Conservation (phyloP, 306 rosid species). For the Echinosophora koreensis region DNA sequence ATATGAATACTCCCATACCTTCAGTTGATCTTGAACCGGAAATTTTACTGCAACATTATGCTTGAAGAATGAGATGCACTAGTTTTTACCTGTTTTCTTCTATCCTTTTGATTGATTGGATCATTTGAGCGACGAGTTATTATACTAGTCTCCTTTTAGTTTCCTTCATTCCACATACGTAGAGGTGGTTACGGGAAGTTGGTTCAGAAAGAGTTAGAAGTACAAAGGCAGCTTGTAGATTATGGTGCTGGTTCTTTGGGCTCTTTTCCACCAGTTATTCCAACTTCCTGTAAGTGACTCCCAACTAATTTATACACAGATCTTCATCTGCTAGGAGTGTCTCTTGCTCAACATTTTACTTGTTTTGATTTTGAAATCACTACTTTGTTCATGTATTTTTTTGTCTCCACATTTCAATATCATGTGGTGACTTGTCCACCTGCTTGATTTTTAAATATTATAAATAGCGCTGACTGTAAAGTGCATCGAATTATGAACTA, state of each 20-base stretch:
- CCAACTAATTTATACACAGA: conserved; percentile 21
- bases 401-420: conserved; percentile 1
- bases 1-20: conserved; percentile 6
- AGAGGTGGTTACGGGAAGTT: conserved; percentile 98
- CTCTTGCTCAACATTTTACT: conserved; percentile 16
- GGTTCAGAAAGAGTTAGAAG: conserved; percentile 93
- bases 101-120: background rate
- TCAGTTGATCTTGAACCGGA: conserved; percentile 1
- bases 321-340: conserved; percentile 41
- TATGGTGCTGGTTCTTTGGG: conserved; percentile 96
- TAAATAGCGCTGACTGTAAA: background rate
- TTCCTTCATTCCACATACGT: conserved; percentile 76
- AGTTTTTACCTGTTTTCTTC: background rate
- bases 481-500: conserved; percentile 1
- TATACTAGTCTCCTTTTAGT: conserved; percentile 39
- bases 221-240: conserved; percentile 95
- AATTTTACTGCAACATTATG: conserved; percentile 8
- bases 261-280: conserved; percentile 74
- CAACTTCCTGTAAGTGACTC: conserved; percentile 75
- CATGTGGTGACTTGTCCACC: background rate
- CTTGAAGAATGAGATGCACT: background rate
- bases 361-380: conserved; percentile 16
- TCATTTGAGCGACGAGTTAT: background rate
- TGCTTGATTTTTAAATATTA: conserved; percentile 7
- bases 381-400: background rate